Conservation (phyloP, 805 yeast species). For the Metschnikowia similis region DNA sequence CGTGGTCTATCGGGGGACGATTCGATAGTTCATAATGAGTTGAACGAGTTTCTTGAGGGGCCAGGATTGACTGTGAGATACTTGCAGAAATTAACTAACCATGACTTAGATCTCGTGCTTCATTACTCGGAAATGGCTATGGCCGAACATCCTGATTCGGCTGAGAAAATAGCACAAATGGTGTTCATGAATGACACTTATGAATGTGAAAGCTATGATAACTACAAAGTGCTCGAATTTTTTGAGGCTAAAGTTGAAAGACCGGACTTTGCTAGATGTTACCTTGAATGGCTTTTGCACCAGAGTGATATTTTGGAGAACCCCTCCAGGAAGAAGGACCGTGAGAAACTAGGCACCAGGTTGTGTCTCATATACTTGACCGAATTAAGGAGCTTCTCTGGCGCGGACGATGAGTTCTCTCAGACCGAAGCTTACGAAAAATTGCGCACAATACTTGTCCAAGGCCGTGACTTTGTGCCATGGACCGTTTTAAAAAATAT, state of each 20-base stretch:
- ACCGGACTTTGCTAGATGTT: conserved; percentile 31
- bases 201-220: conserved; percentile 56
- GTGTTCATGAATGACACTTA: conserved; percentile 66
- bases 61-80: conserved; percentile 51
- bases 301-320: conserved; percentile 31
- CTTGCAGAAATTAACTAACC: conserved; percentile 49
- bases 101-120: conserved; percentile 51
- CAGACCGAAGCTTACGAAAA: conserved; percentile 24
- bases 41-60: conserved; percentile 28
- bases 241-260: conserved; percentile 28
- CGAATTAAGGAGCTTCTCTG: conserved; percentile 16
- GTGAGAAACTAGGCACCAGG: conserved; percentile 31
- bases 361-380: conserved; percentile 31
- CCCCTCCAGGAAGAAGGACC: conserved; percentile 12
- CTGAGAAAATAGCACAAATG: conserved; percentile 24
- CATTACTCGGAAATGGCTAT: conserved; percentile 54
- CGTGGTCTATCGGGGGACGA: conserved; percentile 21
- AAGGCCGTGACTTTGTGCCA: conserved; percentile 32
- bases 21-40: conserved; percentile 13
- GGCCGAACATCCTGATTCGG: conserved; percentile 15
- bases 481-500: conserved; percentile 32
- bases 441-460: conserved; percentile 28
- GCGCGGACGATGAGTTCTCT: conserved; percentile 9
- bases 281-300: conserved; percentile 41
- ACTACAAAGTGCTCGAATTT: conserved; percentile 49